Conservation (phyloP, 169 alveolate species). For the Plasmodium gaboni region DNA sequence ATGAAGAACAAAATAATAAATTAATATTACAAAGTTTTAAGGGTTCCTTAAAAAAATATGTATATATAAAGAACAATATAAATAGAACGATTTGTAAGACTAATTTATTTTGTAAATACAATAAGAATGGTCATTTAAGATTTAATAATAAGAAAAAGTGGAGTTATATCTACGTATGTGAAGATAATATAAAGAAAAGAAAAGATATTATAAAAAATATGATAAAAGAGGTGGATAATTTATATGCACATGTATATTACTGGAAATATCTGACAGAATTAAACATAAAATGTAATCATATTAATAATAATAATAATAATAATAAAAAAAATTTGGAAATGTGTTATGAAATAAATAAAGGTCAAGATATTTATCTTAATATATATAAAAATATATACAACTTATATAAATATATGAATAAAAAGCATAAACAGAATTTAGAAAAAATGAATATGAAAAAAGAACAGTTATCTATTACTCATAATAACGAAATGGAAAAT, state of each 20-base stretch:
- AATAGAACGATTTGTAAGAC: too few relatives aligned
- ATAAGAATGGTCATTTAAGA: too few relatives aligned
- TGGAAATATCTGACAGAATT: slow-evolving; percentile 46
- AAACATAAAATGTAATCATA: slow-evolving; percentile 27
- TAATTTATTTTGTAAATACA: too few relatives aligned
- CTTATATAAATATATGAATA: slow-evolving; percentile 45
- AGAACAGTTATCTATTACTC: slow-evolving; percentile 60
- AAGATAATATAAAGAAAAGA: background rate
- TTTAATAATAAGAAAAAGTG: background rate
- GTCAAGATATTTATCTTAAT: slow-evolving; percentile 11
- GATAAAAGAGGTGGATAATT: slow-evolving; percentile 19
- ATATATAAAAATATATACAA: slow-evolving; percentile 47
- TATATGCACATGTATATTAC: slow-evolving; percentile 37
- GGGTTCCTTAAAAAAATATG: too few relatives aligned
- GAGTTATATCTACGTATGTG: background rate
- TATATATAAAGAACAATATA: too few relatives aligned
- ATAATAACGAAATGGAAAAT: slow-evolving; percentile 71
- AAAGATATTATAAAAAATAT: slow-evolving; percentile 7
- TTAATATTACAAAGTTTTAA: too few relatives aligned
- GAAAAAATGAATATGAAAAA: slow-evolving; percentile 31
- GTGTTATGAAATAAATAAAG: too few relatives aligned
- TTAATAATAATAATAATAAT: background rate
- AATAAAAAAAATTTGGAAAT: background rate
- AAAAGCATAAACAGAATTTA: slow-evolving; percentile 20
- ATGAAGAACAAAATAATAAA: too few relatives aligned